These are phyloP conservation scores for Fusarium sp. DNA, from an alignment of 2,329 filamentous ascomycete genomes.

Conservation along the genomic window DNA sequence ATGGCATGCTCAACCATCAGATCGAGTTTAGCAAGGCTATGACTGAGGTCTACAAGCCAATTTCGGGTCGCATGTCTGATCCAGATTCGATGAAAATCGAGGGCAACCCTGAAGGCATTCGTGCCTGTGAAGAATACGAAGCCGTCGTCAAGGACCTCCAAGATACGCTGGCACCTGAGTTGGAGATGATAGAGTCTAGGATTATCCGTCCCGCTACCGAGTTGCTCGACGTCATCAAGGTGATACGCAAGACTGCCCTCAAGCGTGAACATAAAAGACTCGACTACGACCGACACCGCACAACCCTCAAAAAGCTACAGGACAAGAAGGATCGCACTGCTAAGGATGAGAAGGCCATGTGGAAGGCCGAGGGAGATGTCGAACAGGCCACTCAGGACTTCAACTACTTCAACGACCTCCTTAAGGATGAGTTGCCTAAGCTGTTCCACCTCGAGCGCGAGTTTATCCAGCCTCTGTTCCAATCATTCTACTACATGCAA, in stretches of 20 bases:
- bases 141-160: constrained; percentile 90
- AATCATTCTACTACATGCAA: constrained; percentile 99
- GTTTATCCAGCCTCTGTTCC: constrained; percentile 97
- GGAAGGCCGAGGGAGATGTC: constrained; percentile 93
- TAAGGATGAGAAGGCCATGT: constrained; percentile 98
- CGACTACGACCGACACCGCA: constrained; percentile 91
- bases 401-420: constrained; percentile 97
- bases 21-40: constrained; percentile 98
- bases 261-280: constrained; percentile 99
- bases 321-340: constrained; percentile 97
- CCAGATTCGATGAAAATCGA: constrained; percentile 85
- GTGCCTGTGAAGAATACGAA: constrained; percentile 97
- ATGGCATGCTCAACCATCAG: constrained; percentile 97
- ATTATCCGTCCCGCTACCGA: constrained; percentile 95
- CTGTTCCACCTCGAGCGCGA: constrained; percentile 91
- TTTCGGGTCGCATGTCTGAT: constrained; percentile 95
- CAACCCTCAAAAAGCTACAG: constrained; percentile 90
- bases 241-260: constrained; percentile 86
- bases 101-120: constrained; percentile 93
- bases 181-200: constrained; percentile 96
- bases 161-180: constrained; percentile 87
- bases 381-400: constrained; percentile 95
- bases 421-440: constrained; percentile 95
- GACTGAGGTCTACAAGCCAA: constrained; percentile 97
- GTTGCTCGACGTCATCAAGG: constrained; percentile 93